Percentiles rank a stretch among this genome's conserved stretches.
Evolutionary conservation across 495 filamentous ascomycete species (phyloP).

Genomic region (Neurospora africana): DNA sequence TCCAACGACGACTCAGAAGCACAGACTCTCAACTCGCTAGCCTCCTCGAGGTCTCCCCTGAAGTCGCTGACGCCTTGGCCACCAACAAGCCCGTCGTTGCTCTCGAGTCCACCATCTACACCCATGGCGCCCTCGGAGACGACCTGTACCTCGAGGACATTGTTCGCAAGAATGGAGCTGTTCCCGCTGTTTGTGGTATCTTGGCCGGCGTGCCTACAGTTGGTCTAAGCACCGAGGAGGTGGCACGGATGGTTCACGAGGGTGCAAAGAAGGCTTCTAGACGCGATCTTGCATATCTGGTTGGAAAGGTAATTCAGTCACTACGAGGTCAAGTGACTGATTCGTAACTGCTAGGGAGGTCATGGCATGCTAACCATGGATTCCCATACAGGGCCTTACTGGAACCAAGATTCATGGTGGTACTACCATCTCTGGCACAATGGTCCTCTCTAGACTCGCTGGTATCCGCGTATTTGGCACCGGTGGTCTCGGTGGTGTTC

Average conservation of each 20-base stretch:
- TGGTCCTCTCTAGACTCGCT: slow-evolving; percentile 76
- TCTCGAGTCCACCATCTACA: slow-evolving; percentile 77
- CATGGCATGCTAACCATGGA: neutral
- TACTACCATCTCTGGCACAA: slow-evolving; percentile 87
- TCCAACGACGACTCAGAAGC: neutral
- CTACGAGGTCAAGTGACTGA: neutral
- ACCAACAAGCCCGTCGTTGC: slow-evolving; percentile 74
- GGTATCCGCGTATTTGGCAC: slow-evolving; percentile 93
- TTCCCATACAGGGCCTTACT: slow-evolving; percentile 42
- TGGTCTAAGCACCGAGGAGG: slow-evolving; percentile 58
- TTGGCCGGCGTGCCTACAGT: slow-evolving; percentile 71
- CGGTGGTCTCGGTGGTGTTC: slow-evolving; percentile 78
- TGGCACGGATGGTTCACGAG: slow-evolving; percentile 58
- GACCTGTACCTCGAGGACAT: slow-evolving; percentile 72
- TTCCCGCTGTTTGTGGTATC: slow-evolving; percentile 89
- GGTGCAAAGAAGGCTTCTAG: slow-evolving; percentile 72
- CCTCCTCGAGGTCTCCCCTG: slow-evolving; percentile 67
- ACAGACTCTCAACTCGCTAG: slow-evolving; percentile 28
- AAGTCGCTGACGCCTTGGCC: slow-evolving; percentile 65
- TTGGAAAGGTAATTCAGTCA: slow-evolving; percentile 54
- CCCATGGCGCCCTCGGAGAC: slow-evolving; percentile 70
- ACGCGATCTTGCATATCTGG: slow-evolving; percentile 71
- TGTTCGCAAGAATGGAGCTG: slow-evolving; percentile 67
- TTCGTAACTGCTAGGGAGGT: slow-evolving; percentile 3
- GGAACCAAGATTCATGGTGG: slow-evolving; percentile 69